These are phyloP conservation scores for Globisporangium cederbergense DNA, from an alignment of 352 stramenopile genomes.

Conservation along the genomic window DNA sequence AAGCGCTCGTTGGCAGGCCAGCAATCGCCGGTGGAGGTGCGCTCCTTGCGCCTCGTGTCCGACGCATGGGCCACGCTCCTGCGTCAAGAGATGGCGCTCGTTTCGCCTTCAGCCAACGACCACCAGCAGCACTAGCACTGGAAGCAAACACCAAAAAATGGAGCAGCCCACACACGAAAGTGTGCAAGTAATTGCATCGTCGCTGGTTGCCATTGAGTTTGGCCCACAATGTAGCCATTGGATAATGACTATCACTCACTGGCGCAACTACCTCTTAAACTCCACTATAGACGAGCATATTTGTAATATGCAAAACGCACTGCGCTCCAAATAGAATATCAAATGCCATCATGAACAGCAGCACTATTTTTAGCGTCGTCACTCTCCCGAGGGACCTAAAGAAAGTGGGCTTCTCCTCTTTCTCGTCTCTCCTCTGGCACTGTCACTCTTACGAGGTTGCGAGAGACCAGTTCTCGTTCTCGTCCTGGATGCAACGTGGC, in stretches of 20 bases:
- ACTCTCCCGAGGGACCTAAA: no score
- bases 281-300: no score
- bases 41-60: slow-evolving; percentile 11
- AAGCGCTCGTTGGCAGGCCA: slow-evolving; percentile 10
- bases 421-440: no score
- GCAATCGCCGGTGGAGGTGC: slow-evolving; percentile 18
- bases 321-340: background rate
- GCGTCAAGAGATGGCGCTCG: slow-evolving; percentile 22
- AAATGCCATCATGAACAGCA: background rate
- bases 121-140: background rate
- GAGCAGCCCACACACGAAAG: background rate
- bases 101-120: background rate
- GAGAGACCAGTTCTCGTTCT: background rate
- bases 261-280: background rate
- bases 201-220: background rate
- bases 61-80: slow-evolving; percentile 42
- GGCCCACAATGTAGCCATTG: background rate
- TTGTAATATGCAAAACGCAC: background rate
- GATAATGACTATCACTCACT: background rate
- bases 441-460: background rate
- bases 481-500: background rate
- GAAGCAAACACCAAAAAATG: background rate
- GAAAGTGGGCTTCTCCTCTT: no score
- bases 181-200: background rate
- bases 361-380: background rate